Conservation (phyloP, 139 green algal genomes). For the Haematococcus lacustris region DNA sequence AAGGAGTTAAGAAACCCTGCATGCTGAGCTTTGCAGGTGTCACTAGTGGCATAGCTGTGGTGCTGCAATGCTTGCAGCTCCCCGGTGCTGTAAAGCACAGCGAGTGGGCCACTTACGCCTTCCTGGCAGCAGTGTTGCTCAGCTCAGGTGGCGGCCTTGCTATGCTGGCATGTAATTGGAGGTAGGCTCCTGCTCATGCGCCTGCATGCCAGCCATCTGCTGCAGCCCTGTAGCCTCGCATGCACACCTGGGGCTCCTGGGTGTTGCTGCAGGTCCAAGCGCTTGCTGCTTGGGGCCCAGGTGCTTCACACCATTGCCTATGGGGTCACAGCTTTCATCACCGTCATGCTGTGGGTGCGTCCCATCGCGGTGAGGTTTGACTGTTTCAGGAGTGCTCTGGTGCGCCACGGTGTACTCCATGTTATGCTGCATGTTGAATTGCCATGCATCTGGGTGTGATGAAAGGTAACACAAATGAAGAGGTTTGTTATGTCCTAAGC, state of each 20-base stretch:
- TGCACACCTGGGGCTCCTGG: neutral
- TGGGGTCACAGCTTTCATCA: slow-evolving; percentile 3
- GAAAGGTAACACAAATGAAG: too few relatives aligned
- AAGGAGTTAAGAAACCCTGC: too few relatives aligned
- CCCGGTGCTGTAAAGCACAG: slow-evolving; percentile 15
- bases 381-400: too few relatives aligned
- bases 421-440: too few relatives aligned
- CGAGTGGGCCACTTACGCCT: slow-evolving; percentile 13
- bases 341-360: slow-evolving; percentile 14
- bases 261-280: slow-evolving; percentile 9
- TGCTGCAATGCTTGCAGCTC: too few relatives aligned
- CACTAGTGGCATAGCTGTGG: too few relatives aligned
- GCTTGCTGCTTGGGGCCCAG: slow-evolving; percentile 9
- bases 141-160: neutral
- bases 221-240: neutral
- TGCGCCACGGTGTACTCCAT: too few relatives aligned
- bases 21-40: too few relatives aligned
- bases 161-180: slow-evolving; percentile 13
- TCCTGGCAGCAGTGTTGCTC: neutral
- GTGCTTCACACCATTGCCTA: slow-evolving; percentile 15
- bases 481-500: too few relatives aligned
- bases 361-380: slow-evolving; percentile 10
- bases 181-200: neutral
- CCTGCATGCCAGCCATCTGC: neutral
- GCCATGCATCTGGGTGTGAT: too few relatives aligned